These are phyloP conservation scores for Megacollybia marginata DNA, from an alignment of 768 basidiomycete genomes.

Conservation along the genomic window DNA sequence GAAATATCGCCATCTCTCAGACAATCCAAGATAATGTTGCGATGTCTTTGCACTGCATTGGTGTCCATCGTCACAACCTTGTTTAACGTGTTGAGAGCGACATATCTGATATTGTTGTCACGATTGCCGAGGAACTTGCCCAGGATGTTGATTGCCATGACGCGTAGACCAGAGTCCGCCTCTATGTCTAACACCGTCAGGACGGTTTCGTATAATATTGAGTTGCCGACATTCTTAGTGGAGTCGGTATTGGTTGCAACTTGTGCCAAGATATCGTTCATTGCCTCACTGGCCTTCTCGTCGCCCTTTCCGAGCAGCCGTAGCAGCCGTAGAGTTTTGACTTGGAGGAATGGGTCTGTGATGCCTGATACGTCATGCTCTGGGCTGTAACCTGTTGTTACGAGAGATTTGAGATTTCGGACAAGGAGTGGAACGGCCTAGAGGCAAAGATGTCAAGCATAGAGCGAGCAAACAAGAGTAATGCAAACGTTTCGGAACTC, in stretches of 20 bases:
- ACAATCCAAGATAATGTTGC: conserved; percentile 98
- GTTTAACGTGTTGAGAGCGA: conserved; percentile 95
- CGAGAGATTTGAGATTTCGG: conserved; percentile 88
- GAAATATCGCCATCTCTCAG: conserved; percentile 99
- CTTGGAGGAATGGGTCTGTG: conserved; percentile 92
- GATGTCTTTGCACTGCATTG: conserved; percentile 95
- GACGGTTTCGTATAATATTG: conserved; percentile 96
- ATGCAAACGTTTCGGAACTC: conserved; percentile 83
- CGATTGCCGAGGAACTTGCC: conserved; percentile 97
- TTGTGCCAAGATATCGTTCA: conserved; percentile 99
- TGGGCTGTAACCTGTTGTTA: conserved; percentile 94
- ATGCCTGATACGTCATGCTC: conserved; percentile 99
- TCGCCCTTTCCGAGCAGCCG: conserved; percentile 85
- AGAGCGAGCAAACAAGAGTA: conserved; percentile 1
- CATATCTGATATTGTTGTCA: conserved; percentile 99
- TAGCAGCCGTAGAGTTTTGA: conserved; percentile 86
- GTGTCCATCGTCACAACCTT: conserved; percentile 98
- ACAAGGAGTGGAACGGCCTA: conserved; percentile 92
- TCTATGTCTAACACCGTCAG: conserved; percentile 95
- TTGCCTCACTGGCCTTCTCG: conserved; percentile 81
- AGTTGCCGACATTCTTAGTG: conserved; percentile 96
- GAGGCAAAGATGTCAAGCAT: conserved; percentile 3
- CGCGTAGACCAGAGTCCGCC: conserved; percentile 89
- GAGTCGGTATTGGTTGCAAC: conserved; percentile 99
- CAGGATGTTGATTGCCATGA: conserved; percentile 99